A percentile compares a stretch with the other conserved stretches of the same genome.
Evolutionary conservation across 179 eudicot genomes (phyloP).

Genomic region (Camellia oleifera): DNA sequence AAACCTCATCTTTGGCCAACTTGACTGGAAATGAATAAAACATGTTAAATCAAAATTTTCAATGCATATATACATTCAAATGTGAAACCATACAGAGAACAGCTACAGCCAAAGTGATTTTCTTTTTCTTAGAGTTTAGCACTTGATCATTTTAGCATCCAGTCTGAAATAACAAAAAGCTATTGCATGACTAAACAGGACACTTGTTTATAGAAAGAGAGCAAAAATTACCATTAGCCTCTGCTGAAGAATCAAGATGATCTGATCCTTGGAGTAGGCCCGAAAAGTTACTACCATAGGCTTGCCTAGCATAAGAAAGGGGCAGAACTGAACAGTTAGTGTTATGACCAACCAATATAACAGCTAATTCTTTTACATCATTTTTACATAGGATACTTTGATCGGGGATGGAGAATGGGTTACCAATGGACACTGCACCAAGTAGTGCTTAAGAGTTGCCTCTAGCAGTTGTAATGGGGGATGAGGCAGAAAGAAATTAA

Average conservation of each 20-base stretch:
- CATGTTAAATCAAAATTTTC: not conserved
- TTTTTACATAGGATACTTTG: too few relatives aligned
- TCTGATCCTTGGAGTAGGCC: conserved; percentile 94
- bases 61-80: not conserved
- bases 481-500: not conserved
- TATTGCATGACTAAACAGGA: not conserved
- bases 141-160: not conserved
- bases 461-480: not conserved
- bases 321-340: conserved; percentile 9
- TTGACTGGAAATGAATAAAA: not conserved
- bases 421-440: too few relatives aligned
- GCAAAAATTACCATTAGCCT: conserved; percentile 56
- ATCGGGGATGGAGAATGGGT: too few relatives aligned
- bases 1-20: not conserved
- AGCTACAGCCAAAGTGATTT: not conserved
- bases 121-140: not conserved
- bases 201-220: not conserved
- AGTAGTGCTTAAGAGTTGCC: too few relatives aligned
- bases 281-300: conserved; percentile 82
- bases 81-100: not conserved
- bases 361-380: too few relatives aligned
- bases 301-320: conserved; percentile 52
- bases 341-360: not conserved
- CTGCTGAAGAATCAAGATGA: conserved; percentile 64
- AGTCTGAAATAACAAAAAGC: not conserved